Conservation (phyloP, 352 stramenopile genomes). For the Phytophthora foliorum region DNA sequence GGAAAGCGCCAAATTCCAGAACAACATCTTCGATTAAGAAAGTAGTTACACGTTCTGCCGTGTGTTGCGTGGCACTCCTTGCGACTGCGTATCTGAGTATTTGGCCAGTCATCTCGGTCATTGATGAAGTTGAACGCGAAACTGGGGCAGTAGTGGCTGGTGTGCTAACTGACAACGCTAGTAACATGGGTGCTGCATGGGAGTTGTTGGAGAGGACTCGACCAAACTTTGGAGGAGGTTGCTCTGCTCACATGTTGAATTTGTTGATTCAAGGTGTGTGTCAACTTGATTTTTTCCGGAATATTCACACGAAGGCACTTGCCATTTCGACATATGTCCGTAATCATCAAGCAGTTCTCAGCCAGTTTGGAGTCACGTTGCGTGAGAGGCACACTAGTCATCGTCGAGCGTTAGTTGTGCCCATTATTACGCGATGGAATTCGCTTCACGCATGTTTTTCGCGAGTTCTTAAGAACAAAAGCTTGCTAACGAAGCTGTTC, state of each 20-base stretch:
- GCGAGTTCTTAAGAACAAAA: neutral
- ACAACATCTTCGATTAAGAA: conserved; percentile 17
- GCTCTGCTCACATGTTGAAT: conserved; percentile 7
- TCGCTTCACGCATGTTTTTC: neutral
- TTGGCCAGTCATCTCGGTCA: neutral
- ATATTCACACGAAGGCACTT: neutral
- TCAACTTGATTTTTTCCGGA: conserved; percentile 4
- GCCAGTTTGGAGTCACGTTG: neutral
- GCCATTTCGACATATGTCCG: conserved; percentile 3
- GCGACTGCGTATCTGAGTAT: conserved; percentile 13
- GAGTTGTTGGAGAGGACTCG: conserved; percentile 2
- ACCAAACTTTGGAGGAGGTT: conserved; percentile 1
- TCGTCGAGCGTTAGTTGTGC: conserved; percentile 1
- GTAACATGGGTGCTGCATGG: conserved; percentile 5
- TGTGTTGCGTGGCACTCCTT: neutral
- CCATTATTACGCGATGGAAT: conserved; percentile 1
- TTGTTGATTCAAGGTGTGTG: conserved; percentile 13
- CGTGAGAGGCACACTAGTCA: neutral
- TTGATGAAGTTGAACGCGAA: conserved; percentile 7
- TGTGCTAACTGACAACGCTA: conserved; percentile 6
- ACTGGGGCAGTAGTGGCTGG: conserved; percentile 1
- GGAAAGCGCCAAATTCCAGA: conserved; percentile 12
- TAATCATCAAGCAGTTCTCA: conserved; percentile 4
- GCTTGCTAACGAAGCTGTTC: neutral
- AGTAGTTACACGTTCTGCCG: neutral